A percentile compares a stretch with the other conserved stretches of the same genome.
These are phyloP conservation scores for Galeopsis tetrahit DNA, from an alignment of 257 asterid genomes.

Conservation along the genomic window DNA sequence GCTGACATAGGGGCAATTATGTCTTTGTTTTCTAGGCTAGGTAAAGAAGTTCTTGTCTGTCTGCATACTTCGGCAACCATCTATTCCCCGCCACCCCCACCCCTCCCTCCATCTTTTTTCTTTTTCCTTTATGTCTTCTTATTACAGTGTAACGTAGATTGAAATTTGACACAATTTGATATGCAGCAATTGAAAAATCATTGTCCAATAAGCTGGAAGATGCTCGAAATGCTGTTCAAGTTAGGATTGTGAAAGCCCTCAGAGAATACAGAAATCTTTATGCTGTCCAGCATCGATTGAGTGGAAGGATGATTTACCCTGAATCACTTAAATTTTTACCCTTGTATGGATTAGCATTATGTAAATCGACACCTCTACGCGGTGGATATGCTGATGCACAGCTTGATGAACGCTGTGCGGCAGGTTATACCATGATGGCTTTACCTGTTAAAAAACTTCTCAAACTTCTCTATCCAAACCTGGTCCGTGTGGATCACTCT, in stretches of 20 bases:
- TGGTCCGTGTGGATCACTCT: constrained; percentile 62
- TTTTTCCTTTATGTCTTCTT: constrained; percentile 13
- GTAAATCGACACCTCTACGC: constrained; percentile 73
- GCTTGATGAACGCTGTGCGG: constrained; percentile 66
- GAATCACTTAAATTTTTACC: constrained; percentile 73
- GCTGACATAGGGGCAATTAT: constrained; percentile 84
- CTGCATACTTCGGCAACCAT: constrained; percentile 11
- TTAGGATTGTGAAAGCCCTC: constrained; percentile 75
- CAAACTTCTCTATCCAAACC: constrained; percentile 71
- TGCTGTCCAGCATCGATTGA: constrained; percentile 84
- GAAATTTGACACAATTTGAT: constrained; percentile 29
- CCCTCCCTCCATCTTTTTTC: not conserved
- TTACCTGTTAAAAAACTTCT: constrained; percentile 66
- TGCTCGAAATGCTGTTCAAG: constrained; percentile 69
- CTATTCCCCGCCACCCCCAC: not conserved
- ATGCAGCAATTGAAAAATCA: constrained; percentile 88
- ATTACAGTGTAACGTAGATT: constrained; percentile 17
- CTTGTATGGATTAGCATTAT: constrained; percentile 66
- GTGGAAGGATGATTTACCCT: constrained; percentile 83
- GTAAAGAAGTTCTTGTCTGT: constrained; percentile 40
- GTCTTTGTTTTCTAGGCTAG: constrained; percentile 80
- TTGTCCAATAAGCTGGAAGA: constrained; percentile 84
- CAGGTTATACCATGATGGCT: constrained; percentile 74
- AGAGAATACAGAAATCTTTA: constrained; percentile 88
- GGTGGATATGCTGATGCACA: constrained; percentile 86